These are phyloP conservation scores for Dillenia turbinata DNA, from an alignment of 164 flowering plant genomes.

Conservation along the genomic window DNA sequence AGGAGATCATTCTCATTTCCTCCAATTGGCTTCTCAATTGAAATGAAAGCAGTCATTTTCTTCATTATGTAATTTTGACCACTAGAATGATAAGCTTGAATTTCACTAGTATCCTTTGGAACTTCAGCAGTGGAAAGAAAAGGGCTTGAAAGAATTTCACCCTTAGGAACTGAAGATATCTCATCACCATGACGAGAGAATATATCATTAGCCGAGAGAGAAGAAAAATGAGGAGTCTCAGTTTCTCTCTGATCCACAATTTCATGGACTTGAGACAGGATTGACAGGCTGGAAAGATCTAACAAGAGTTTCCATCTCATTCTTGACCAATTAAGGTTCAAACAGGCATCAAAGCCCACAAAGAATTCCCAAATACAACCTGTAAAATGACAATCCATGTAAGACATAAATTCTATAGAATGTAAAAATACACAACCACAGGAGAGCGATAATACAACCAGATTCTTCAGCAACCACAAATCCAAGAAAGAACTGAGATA, in stretches of 20 bases:
- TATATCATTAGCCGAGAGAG: constrained; percentile 19
- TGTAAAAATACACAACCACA: constrained; percentile 1
- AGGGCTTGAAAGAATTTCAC: constrained; percentile 31
- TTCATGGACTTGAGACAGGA: constrained; percentile 40
- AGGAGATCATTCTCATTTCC: constrained; percentile 12
- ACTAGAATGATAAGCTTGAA: constrained; percentile 14
- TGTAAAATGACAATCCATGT: constrained; percentile 25
- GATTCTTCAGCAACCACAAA: constrained; percentile 48
- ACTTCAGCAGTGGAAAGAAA: constrained; percentile 15
- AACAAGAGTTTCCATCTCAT: constrained; percentile 34
- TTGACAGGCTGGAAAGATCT: constrained; percentile 44
- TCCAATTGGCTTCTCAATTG: constrained; percentile 38
- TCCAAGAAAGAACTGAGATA: constrained; percentile 45
- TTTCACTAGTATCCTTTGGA: constrained; percentile 8
- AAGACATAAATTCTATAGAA: neutral
- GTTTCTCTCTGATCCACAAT: constrained; percentile 22
- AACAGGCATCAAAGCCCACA: constrained; percentile 38
- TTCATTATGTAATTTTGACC: constrained; percentile 49
- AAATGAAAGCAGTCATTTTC: constrained; percentile 32
- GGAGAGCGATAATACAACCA: constrained; percentile 35
- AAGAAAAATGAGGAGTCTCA: constrained; percentile 42
- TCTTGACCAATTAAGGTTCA: constrained; percentile 33
- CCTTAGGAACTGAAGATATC: constrained; percentile 14
- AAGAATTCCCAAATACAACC: constrained; percentile 58
- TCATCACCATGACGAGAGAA: constrained; percentile 16